These are phyloP conservation scores for Blastocystis sp. DNA, from an alignment of 352 stramenopile species.

Conservation along the genomic window DNA sequence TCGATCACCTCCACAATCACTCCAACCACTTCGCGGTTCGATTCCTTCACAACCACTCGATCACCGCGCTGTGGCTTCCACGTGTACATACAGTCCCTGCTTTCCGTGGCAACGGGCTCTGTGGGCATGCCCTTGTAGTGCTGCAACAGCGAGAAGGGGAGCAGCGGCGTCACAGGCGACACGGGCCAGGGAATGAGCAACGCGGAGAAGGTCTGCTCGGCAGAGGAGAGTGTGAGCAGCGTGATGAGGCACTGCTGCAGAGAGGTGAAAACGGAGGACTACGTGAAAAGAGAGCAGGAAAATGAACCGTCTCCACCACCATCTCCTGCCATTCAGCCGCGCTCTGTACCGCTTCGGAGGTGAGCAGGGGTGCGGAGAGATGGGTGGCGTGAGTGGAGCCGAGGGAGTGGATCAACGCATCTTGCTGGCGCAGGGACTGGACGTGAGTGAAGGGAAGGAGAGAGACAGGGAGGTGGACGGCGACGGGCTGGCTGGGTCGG, in stretches of 20 bases:
- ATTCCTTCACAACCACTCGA: background rate
- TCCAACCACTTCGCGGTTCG: background rate
- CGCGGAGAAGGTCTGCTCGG: background rate
- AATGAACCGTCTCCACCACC: background rate
- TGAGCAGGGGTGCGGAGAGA: background rate
- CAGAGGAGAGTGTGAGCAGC: background rate
- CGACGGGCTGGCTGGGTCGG: background rate
- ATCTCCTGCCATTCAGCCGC: conserved; percentile 38
- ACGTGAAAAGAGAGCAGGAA: background rate
- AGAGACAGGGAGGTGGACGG: conserved; percentile 33
- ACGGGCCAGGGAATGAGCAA: conserved; percentile 14
- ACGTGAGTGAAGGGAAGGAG: background rate
- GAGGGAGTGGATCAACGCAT: background rate
- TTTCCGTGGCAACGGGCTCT: no score
- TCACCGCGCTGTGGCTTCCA: background rate
- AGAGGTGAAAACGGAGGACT: conserved; percentile 20
- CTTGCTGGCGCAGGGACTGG: background rate
- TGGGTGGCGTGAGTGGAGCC: background rate
- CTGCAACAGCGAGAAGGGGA: conserved; percentile 18
- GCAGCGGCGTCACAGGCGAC: background rate
- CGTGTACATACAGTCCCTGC: background rate
- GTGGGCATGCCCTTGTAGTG: conserved; percentile 33
- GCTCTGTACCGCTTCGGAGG: background rate
- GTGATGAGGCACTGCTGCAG: conserved; percentile 22
- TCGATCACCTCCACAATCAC: conserved; percentile 7